Conservation (phyloP, 1,284 basidiomycete species). For the Leccinum fallax region DNA sequence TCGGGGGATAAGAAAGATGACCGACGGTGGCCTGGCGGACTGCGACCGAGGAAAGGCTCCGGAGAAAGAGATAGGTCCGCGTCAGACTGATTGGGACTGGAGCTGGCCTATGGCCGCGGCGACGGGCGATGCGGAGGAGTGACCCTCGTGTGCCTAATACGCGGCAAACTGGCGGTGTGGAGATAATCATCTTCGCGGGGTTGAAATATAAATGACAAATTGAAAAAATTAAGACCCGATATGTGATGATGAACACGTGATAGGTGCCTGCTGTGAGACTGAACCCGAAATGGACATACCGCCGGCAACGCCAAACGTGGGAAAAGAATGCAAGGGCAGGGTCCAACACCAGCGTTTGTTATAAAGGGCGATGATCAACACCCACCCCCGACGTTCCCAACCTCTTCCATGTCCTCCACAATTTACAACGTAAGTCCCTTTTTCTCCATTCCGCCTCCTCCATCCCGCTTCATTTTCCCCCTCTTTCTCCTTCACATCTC, state of each 20-base stretch:
- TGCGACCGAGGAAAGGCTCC: constrained; percentile 13
- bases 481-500: background rate
- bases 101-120: background rate
- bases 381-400: constrained; percentile 41
- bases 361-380: constrained; percentile 44
- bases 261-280: constrained; percentile 30
- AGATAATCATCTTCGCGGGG: constrained; percentile 29
- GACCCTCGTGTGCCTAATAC: constrained; percentile 2
- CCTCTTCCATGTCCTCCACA: constrained; percentile 45
- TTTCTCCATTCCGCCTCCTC: background rate
- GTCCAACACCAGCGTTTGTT: constrained; percentile 37
- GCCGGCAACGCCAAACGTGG: constrained; percentile 39
- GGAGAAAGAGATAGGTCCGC: background rate
- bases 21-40: constrained; percentile 22
- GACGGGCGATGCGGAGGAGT: background rate
- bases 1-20: constrained; percentile 14
- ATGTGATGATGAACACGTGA: constrained; percentile 30
- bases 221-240: constrained; percentile 24
- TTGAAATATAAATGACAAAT: constrained; percentile 16
- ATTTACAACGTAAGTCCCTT: constrained; percentile 48
- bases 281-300: constrained; percentile 34
- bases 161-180: background rate
- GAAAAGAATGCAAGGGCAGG: constrained; percentile 38
- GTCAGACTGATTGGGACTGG: background rate
- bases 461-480: background rate